Conservation (phyloP, 2,329 filamentous ascomycete species). For the Pestalotiopsis sp. region DNA sequence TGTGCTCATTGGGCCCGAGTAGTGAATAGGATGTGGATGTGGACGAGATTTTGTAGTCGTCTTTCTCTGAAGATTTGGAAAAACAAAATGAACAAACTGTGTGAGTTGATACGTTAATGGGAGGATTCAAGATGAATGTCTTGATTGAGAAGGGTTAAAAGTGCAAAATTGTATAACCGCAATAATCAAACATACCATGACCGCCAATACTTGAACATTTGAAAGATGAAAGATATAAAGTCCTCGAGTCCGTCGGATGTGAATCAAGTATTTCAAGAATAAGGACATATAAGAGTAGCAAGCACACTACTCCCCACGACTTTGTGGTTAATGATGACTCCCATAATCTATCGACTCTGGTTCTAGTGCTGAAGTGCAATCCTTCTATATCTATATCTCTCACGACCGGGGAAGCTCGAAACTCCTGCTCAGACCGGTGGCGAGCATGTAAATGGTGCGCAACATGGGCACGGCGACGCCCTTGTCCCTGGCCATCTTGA, state of each 20-base stretch:
- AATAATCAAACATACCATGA: too few species aligned
- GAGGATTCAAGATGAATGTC: too few species aligned
- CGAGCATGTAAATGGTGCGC: conserved; percentile 41
- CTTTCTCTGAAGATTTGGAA: background rate
- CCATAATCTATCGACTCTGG: background rate
- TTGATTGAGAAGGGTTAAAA: too few species aligned
- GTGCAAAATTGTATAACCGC: too few species aligned
- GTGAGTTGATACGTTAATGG: background rate
- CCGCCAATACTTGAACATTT: too few species aligned
- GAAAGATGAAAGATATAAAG: too few species aligned
- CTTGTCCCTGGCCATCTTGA: conserved; percentile 28
- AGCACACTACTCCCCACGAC: too few species aligned
- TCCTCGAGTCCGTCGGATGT: too few species aligned
- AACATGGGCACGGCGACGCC: conserved; percentile 29
- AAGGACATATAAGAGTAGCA: too few species aligned
- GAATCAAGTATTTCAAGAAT: too few species aligned
- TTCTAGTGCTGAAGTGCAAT: background rate
- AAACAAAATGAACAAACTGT: background rate
- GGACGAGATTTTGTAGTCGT: background rate
- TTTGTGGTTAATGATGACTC: background rate
- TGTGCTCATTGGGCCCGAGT: background rate
- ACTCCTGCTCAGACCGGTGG: conserved; percentile 33
- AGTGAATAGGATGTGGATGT: background rate
- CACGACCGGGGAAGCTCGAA: conserved; percentile 15
- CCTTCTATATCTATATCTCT: background rate